phyloP scores from a whole-genome alignment of 495 filamentous ascomycete genomes.

The Xylaria nigripes region DNA sequence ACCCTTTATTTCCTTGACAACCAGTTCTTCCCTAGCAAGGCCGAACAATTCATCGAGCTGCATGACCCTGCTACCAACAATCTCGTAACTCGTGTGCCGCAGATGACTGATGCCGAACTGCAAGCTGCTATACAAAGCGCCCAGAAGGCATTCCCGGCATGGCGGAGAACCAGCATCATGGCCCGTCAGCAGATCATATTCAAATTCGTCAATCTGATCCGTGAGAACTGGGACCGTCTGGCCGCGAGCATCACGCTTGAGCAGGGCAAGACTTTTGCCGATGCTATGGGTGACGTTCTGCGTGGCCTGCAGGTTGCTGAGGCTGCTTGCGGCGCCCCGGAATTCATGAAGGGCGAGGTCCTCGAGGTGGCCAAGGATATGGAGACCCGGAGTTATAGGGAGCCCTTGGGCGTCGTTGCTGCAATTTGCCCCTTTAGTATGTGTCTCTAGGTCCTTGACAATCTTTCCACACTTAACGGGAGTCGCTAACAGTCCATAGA shows the following conservation, averaged over 20 bases:
- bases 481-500: slow-evolving; percentile 44
- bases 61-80: slow-evolving; percentile 96
- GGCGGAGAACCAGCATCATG: slow-evolving; percentile 78
- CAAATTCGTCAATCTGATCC: slow-evolving; percentile 82
- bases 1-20: slow-evolving; percentile 93
- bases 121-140: slow-evolving; percentile 80
- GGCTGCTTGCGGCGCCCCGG: slow-evolving; percentile 89
- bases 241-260: slow-evolving; percentile 94
- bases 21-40: slow-evolving; percentile 66
- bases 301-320: slow-evolving; percentile 95
- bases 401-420: slow-evolving; percentile 90
- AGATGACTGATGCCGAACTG: slow-evolving; percentile 86
- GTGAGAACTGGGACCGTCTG: slow-evolving; percentile 90
- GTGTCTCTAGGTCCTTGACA: slow-evolving; percentile 26
- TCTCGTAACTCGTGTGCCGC: slow-evolving; percentile 93
- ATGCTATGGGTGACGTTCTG: slow-evolving; percentile 92
- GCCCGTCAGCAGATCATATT: slow-evolving; percentile 94
- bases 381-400: slow-evolving; percentile 89
- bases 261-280: slow-evolving; percentile 96
- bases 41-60: slow-evolving; percentile 82
- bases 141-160: slow-evolving; percentile 80
- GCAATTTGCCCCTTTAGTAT: slow-evolving; percentile 98
- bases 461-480: background rate
- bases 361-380: slow-evolving; percentile 98
- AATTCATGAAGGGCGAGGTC: slow-evolving; percentile 87